Base-by-base conservation (phyloP, 2,329 filamentous ascomycete genomes). In the Fusarium sp. region DNA sequence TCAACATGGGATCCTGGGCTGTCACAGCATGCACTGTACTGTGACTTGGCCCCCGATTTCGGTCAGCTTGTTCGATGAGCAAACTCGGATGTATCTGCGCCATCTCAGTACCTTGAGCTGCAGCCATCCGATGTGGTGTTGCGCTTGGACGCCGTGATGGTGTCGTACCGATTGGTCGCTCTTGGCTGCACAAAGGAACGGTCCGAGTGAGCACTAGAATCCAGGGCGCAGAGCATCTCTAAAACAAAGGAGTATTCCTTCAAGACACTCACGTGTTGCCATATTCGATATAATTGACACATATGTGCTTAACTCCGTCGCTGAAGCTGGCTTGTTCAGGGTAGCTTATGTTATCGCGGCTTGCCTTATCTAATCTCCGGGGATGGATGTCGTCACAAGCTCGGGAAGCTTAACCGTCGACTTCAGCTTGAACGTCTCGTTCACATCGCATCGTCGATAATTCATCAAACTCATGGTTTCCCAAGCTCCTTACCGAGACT, bases 301-400 rank as follows among this genome's bases (percentile, higher is more conserved):
- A 27, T 11, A 58, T 27, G 41, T 32, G 30, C 39, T 66, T 54
- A 52, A 64, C 56, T 61, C 66, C 60, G 35, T 39, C 30, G 10
- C 32, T 23, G 16, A 25, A 39, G 10, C 13, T 32, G 23, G 7
- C 11, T 20, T 48, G 57, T 74, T 10, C 23, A 74, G 72, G 72
- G 72, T 74, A 74, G 34, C 37, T 39, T 10, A 30, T 37, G 32
- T 43, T 10, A 37, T 37, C 45, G 23, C 18, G 20, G 45, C 20
- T n/a, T 52, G 34, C 13, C 66, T 72, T 76, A 77, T 77, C 74
- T 76, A 71, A 77, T 76, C 74, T 76, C 72, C 74, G 74, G 32
- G 18, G n/a, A 45, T 54, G 43, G 60, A 76, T 76, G 74, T 77
- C 74, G 74, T 76, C 74, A 76, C 74, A 73, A 73, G 59, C 74